Evolutionary conservation across 805 yeast species (phyloP).

Genomic region (Nakazawaea holstii): DNA sequence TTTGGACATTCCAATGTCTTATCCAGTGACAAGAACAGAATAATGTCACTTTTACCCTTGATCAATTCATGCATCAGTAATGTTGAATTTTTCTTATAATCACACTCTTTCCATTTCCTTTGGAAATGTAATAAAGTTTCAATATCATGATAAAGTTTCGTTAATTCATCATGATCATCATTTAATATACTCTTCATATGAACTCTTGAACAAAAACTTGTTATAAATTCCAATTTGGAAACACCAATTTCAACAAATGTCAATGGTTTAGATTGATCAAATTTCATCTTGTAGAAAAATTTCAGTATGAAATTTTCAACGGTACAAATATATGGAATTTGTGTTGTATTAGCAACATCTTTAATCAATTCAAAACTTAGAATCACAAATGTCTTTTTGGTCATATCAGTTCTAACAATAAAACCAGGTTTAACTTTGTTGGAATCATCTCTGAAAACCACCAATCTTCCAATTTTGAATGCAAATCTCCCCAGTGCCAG

Average conservation of each 20-base stretch:
- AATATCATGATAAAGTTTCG: constrained; percentile 31
- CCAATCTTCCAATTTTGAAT: constrained; percentile 48
- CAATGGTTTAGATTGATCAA: constrained; percentile 8
- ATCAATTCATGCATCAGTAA: constrained; percentile 31
- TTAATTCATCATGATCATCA: constrained; percentile 30
- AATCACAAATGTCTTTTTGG: constrained; percentile 28
- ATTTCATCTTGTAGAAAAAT: constrained; percentile 29
- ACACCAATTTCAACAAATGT: constrained; percentile 33
- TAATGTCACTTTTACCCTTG: too few species aligned
- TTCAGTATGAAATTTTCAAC: constrained; percentile 25
- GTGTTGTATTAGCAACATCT: constrained; percentile 21
- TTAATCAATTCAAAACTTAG: constrained; percentile 42
- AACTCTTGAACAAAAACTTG: constrained; percentile 30
- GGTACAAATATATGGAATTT: constrained; percentile 34
- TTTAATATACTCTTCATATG: constrained; percentile 29
- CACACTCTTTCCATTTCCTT: constrained; percentile 36
- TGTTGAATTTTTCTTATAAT: constrained; percentile 30
- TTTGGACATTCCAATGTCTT: constrained; percentile 35
- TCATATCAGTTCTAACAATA: constrained; percentile 37
- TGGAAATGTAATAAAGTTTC: constrained; percentile 30
- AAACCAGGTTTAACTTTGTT: constrained; percentile 41
- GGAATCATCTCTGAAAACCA: constrained; percentile 47
- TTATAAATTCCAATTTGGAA: constrained; percentile 37
- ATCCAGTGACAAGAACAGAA: too few species aligned
- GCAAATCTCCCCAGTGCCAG: constrained; percentile 42